Conservation (phyloP, 73 alveolate genomes). For the Blepharisma japonicum region DNA sequence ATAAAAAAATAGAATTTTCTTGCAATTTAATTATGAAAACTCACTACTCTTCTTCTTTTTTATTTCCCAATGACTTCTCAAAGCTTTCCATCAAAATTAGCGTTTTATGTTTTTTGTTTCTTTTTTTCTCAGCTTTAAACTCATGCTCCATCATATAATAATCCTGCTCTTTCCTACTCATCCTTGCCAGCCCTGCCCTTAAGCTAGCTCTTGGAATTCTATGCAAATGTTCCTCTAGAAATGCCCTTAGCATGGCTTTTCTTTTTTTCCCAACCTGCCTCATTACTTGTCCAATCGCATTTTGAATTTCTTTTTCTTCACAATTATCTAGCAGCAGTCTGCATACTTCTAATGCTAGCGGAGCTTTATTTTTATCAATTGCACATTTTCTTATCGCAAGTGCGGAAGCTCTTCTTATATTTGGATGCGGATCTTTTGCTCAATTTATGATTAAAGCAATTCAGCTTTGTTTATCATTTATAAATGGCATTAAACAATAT, state of each 20-base stretch:
- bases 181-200: neutral
- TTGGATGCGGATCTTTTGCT: neutral
- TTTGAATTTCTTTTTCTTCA: constrained; percentile 14
- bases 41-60: too few relatives aligned
- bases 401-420: constrained; percentile 22
- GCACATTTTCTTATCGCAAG: constrained; percentile 8
- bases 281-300: constrained; percentile 23
- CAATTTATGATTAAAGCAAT: neutral
- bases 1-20: too few relatives aligned
- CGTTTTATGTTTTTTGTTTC: too few relatives aligned
- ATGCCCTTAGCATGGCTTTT: neutral
- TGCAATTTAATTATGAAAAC: too few relatives aligned
- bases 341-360: constrained; percentile 7
- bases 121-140: too few relatives aligned
- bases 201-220: neutral
- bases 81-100: too few relatives aligned
- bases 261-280: constrained; percentile 26
- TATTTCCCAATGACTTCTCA: too few relatives aligned
- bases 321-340: neutral
- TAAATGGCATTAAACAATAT: constrained; percentile 20
- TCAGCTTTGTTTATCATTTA: neutral
- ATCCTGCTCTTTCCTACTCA: constrained; percentile 16
- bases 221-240: constrained; percentile 2
- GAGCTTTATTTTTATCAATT: constrained; percentile 21
- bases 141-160: constrained; percentile 11